Evolutionary conservation across 148 eudicot species (phyloP), one percentile per base, ranked within the genome.

Genomic region (Spergularia bocconei): DNA sequence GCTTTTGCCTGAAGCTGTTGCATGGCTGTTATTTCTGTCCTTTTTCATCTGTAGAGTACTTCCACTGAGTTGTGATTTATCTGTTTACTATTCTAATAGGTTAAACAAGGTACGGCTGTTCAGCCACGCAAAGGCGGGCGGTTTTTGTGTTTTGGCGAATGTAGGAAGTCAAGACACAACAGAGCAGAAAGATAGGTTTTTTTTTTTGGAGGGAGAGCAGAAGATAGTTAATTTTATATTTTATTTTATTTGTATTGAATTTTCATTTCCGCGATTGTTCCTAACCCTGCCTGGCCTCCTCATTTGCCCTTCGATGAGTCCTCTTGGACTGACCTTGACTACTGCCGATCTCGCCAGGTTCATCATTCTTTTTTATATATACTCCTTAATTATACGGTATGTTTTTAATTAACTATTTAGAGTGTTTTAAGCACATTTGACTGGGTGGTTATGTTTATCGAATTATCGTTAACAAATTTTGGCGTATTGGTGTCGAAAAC

Each of bases 291-390:
- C 2, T 93, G 98, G 98, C 14, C 50, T 8, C 3, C 44, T 16
- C 59, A 23, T 47, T 33, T 56, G 41, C 71, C 70, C 5, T 55
- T 86, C 54, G 89, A 88, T 57, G 90, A 88, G 66, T 47, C 62
- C 4, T 88, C 87, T 14, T 93, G 94, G 98, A 91, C 98, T 25
- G 97, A 91, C 69, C 85, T 93, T 66, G 85, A 91, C 33, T 93
- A 89, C 77, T 93, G 98, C 87, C 73, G 47, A 10, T 87, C 90
- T 19, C 91, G 85, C 10, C 85, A 86, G 92, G 98, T 91, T 29
- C 19, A 1, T 3, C 2, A 5, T n/a, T 7, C 12, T 13, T 44
- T 7, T 20, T 17, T 5, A 2, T 29, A 29, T 29, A 29, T 29
- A 2, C 1, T 29, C 36, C 33, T 29, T 29, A 29, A n/a, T n/a